Percentiles rank a stretch among this genome's conserved stretches.
These are phyloP conservation scores for Fraxinus greggii DNA, from an alignment of 305 asterid species.

Conservation along the genomic window DNA sequence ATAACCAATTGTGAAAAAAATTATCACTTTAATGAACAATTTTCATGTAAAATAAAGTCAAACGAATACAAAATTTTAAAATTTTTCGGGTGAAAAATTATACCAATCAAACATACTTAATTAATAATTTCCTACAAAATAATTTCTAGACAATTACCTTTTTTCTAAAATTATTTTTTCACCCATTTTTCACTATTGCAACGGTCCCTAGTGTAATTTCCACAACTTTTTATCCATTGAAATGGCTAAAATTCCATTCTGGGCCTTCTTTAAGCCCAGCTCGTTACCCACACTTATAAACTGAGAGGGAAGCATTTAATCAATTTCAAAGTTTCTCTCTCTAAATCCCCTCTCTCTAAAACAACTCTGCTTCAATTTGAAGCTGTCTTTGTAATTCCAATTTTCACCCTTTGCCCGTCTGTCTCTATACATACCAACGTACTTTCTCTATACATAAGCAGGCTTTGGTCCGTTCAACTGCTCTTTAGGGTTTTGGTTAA, in stretches of 20 bases:
- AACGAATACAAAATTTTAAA: too few species aligned
- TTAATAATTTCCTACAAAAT: too few species aligned
- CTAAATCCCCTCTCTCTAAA: conserved; percentile 28
- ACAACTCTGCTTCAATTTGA: conserved; percentile 68
- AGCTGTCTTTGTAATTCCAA: conserved; percentile 59
- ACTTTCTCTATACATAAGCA: conserved; percentile 3
- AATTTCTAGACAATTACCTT: too few species aligned
- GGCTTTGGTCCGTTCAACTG: conserved; percentile 29
- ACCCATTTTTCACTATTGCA: too few species aligned
- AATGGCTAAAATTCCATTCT: background rate
- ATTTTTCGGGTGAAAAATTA: too few species aligned
- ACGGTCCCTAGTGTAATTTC: too few species aligned
- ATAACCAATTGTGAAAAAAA: too few species aligned
- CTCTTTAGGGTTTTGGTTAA: conserved; percentile 48
- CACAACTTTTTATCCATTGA: background rate
- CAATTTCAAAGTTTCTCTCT: conserved; percentile 29
- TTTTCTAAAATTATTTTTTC: too few species aligned
- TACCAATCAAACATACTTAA: too few species aligned
- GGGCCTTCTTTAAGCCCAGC: background rate
- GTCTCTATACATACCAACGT: background rate
- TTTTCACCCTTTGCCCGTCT: background rate
- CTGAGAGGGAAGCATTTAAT: conserved; percentile 46
- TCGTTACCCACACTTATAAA: conserved; percentile 15
- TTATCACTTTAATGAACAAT: too few species aligned
- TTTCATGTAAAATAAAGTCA: too few species aligned